Percentiles rank a stretch among this genome's conserved stretches.
phyloP scores from a whole-genome alignment of 1,284 basidiomycete genomes.

The Sutorius eximius region DNA sequence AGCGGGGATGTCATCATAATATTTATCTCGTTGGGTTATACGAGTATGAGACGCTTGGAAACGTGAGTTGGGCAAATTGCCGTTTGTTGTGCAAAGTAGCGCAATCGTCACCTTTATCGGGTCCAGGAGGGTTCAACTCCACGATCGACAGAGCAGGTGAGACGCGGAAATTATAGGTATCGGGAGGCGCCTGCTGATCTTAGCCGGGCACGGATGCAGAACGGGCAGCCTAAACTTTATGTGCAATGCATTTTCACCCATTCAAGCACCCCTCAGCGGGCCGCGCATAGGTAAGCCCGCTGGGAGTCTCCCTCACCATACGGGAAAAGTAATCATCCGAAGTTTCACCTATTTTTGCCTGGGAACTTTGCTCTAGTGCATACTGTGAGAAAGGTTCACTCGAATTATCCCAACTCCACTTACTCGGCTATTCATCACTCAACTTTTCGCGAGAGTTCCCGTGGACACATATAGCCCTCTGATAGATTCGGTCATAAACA shows the following conservation, averaged over 20 bases:
- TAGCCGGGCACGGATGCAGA: background rate
- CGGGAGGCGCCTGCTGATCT: background rate
- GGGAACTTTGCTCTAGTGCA: background rate
- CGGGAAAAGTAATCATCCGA: constrained; percentile 18
- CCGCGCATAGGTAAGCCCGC: constrained; percentile 16
- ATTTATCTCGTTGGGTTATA: background rate
- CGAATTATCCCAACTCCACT: constrained; percentile 12
- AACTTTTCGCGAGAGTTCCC: constrained; percentile 15
- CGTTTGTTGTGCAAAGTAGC: background rate
- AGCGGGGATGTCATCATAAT: background rate
- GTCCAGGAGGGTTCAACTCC: background rate
- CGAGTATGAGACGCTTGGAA: background rate
- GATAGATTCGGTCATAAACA: constrained; percentile 6
- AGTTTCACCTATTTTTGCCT: constrained; percentile 14
- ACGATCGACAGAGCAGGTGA: background rate
- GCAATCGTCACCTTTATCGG: background rate
- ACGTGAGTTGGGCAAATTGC: background rate
- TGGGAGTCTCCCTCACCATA: constrained; percentile 6
- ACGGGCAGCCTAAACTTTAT: background rate
- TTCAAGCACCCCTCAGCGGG: constrained; percentile 4
- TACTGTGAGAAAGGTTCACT: constrained; percentile 27
- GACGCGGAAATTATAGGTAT: background rate
- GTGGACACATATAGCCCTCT: constrained; percentile 16
- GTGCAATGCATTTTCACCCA: background rate
- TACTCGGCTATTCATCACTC: constrained; percentile 13